phyloP scores from a whole-genome alignment of 1,284 basidiomycete genomes.

The Sporisorium sorghi region DNA sequence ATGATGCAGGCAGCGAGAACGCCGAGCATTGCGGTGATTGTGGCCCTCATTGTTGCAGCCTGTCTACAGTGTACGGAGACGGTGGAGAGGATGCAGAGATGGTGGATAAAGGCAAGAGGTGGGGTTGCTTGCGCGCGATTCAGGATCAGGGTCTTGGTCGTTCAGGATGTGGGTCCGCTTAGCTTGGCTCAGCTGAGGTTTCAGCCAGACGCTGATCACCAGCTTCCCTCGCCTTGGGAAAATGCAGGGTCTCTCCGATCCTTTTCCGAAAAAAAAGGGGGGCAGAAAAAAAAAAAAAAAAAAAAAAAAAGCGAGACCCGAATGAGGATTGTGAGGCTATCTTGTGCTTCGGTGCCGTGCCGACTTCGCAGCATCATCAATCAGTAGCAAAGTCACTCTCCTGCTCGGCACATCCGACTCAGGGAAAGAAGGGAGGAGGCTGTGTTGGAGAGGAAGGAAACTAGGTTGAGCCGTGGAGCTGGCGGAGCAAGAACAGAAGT shows the following conservation, averaged over 20 bases:
- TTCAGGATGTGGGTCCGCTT: background rate
- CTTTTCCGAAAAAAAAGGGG: too few relatives aligned
- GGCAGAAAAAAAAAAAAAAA: too few relatives aligned
- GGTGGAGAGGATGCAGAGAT: background rate
- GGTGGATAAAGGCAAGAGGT: background rate
- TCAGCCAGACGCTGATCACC: background rate
- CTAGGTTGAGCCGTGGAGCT: too few relatives aligned
- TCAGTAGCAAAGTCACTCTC: too few relatives aligned
- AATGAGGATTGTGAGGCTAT: background rate
- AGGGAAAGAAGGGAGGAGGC: too few relatives aligned
- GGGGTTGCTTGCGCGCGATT: background rate
- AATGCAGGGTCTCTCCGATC: constrained; percentile 4
- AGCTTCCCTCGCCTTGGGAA: too few relatives aligned
- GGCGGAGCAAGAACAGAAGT: too few relatives aligned
- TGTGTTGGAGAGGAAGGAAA: too few relatives aligned
- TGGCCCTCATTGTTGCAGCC: constrained; percentile 13
- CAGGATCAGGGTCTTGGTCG: background rate
- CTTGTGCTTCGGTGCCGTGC: too few relatives aligned
- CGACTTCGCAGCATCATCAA: too few relatives aligned
- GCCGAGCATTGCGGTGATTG: constrained; percentile 15
- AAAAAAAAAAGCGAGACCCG: background rate
- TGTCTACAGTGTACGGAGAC: background rate
- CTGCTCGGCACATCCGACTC: too few relatives aligned
- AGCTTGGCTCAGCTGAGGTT: constrained; percentile 2
- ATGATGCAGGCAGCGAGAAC: constrained; percentile 11